Evolutionary conservation across 306 rosid species (phyloP).

Genomic region (Medicago ruthenica): DNA sequence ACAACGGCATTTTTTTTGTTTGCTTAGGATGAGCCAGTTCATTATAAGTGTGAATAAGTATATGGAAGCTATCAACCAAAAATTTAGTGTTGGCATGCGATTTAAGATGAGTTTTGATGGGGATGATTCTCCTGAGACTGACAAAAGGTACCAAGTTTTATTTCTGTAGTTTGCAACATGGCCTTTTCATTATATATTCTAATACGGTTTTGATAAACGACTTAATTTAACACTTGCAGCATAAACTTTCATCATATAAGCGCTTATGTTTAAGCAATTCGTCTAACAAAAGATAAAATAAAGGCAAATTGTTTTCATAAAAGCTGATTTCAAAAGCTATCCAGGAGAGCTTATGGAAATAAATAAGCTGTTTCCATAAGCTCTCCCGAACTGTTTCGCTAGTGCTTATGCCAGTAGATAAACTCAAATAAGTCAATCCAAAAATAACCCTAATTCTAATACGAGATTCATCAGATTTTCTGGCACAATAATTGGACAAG

Average conservation of each 20-base stretch:
- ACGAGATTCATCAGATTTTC: constrained; percentile 67
- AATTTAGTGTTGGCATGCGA: constrained; percentile 75
- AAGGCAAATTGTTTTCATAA: not conserved
- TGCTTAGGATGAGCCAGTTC: constrained; percentile 81
- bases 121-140: constrained; percentile 89
- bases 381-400: not conserved
- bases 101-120: constrained; percentile 91
- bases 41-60: constrained; percentile 73
- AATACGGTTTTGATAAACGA: not conserved
- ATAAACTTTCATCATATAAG: not conserved
- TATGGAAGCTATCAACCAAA: constrained; percentile 67
- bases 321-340: not conserved
- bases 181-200: constrained; percentile 29
- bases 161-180: constrained; percentile 2
- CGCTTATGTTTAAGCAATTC: not conserved
- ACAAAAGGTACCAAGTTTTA: constrained; percentile 70
- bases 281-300: not conserved
- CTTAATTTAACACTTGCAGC: not conserved
- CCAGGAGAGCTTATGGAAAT: not conserved
- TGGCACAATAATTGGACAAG: constrained; percentile 86
- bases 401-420: not conserved
- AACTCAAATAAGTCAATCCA: not conserved
- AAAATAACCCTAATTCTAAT: constrained; percentile 6
- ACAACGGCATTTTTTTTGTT: constrained; percentile 37
- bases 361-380: not conserved